These are phyloP conservation scores for Melastoma candidum DNA, from an alignment of 441 rosid species.

Conservation along the genomic window DNA sequence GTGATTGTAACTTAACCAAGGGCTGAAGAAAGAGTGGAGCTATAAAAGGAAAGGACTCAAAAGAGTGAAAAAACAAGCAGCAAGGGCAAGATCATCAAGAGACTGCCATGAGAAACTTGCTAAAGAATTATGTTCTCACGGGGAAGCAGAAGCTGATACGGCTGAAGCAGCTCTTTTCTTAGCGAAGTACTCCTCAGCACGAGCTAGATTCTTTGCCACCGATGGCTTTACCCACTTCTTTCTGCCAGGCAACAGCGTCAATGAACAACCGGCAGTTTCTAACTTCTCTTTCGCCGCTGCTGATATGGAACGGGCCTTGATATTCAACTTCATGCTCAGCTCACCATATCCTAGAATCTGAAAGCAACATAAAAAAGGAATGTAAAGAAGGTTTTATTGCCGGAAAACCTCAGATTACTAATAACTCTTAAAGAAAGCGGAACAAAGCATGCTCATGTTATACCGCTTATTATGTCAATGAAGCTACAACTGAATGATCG, in stretches of 20 bases:
- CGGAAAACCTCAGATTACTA: too few species aligned
- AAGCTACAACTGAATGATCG: too few species aligned
- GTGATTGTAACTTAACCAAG: too few species aligned
- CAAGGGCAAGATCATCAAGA: too few species aligned
- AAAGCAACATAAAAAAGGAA: constrained; percentile 5
- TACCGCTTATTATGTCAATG: too few species aligned
- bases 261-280: constrained; percentile 71
- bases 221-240: constrained; percentile 73
- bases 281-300: constrained; percentile 81
- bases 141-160: constrained; percentile 34
- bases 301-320: constrained; percentile 75
- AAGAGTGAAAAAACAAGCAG: too few species aligned
- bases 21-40: too few species aligned
- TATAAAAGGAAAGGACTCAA: too few species aligned
- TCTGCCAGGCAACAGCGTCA: constrained; percentile 63
- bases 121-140: constrained; percentile 10
- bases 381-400: background rate
- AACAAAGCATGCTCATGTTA: too few species aligned
- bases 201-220: constrained; percentile 66
- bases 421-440: too few species aligned
- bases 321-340: constrained; percentile 52
- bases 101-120: too few species aligned
- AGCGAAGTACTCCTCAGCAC: constrained; percentile 85
- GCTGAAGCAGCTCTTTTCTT: constrained; percentile 67
- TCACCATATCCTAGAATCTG: constrained; percentile 83